phyloP scores from a whole-genome alignment of 23 red algal species.

The Pyropia yezoensis region DNA sequence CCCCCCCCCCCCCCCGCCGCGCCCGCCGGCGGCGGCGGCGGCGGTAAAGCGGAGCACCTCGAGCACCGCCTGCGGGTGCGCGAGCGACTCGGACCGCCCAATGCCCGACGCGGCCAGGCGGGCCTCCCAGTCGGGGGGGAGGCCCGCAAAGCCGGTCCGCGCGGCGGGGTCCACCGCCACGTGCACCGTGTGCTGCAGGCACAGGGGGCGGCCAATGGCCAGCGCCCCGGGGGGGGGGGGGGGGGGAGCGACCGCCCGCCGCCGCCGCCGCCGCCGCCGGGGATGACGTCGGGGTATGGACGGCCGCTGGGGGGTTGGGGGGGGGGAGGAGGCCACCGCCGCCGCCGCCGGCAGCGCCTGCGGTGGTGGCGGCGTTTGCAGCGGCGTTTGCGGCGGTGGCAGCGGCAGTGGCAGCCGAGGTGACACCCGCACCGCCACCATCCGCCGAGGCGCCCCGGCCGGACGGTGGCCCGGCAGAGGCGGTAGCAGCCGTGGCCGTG shows the following conservation, averaged over 20 bases:
- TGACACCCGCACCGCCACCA: no score
- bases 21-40: no score
- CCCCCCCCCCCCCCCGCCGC: neutral
- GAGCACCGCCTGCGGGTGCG: slow-evolving; percentile 64
- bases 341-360: no score
- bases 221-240: slow-evolving; percentile 15
- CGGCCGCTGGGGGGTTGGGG: no score
- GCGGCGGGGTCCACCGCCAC: slow-evolving; percentile 51
- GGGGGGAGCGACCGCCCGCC: neutral
- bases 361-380: no score
- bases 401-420: no score
- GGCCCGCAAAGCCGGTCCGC: slow-evolving; percentile 73
- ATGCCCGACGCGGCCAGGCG: slow-evolving; percentile 76
- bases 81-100: slow-evolving; percentile 44
- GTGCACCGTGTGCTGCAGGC: slow-evolving; percentile 72
- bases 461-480: no score
- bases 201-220: slow-evolving; percentile 47
- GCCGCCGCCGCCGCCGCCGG: neutral
- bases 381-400: no score
- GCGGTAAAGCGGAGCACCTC: slow-evolving; percentile 78
- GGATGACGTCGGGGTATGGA: no score
- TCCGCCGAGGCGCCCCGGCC: no score
- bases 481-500: no score
- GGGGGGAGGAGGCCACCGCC: no score
- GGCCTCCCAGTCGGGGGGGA: slow-evolving; percentile 86